phyloP scores from a whole-genome alignment of 2,329 filamentous ascomycete genomes.

The Chlorencoelia australis region DNA sequence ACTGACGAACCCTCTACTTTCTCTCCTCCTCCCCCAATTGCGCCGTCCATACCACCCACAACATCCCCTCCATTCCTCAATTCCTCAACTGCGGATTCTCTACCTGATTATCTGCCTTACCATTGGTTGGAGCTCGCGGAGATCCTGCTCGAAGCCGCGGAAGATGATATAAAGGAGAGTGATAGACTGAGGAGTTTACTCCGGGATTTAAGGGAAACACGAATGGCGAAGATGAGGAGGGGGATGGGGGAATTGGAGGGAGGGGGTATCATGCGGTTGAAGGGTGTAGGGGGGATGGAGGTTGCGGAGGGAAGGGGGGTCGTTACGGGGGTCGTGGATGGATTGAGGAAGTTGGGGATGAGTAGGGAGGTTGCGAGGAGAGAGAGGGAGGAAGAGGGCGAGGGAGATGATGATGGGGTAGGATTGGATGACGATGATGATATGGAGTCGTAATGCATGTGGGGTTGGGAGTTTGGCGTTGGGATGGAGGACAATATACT shows the following conservation, averaged over 20 bases:
- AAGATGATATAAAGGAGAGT: constrained; percentile 68
- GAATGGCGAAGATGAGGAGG: constrained; percentile 78
- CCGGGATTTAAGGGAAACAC: constrained; percentile 74
- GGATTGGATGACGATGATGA: constrained; percentile 50
- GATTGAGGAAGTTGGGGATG: constrained; percentile 71
- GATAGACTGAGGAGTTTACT: constrained; percentile 67
- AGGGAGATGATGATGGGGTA: constrained; percentile 43
- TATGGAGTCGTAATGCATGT: constrained; percentile 18
- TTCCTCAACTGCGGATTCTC: constrained; percentile 60
- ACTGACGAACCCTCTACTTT: constrained; percentile 64
- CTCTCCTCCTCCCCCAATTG: constrained; percentile 63
- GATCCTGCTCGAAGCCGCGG: constrained; percentile 73
- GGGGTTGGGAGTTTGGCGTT: neutral
- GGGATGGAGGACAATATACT: no score
- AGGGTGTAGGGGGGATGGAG: constrained; percentile 87
- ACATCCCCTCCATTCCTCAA: constrained; percentile 69
- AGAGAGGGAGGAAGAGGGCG: constrained; percentile 61
- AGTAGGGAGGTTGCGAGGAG: constrained; percentile 67
- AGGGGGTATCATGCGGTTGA: constrained; percentile 58
- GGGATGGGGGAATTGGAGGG: constrained; percentile 64
- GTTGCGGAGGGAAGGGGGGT: constrained; percentile 79
- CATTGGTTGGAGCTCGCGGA: constrained; percentile 93
- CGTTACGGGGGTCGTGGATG: constrained; percentile 77
- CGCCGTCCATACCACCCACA: constrained; percentile 33
- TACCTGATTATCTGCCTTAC: constrained; percentile 68